These are phyloP conservation scores for Zygosaccharomyces sapae DNA, from an alignment of 1,139 yeast species.

Conservation along the genomic window DNA sequence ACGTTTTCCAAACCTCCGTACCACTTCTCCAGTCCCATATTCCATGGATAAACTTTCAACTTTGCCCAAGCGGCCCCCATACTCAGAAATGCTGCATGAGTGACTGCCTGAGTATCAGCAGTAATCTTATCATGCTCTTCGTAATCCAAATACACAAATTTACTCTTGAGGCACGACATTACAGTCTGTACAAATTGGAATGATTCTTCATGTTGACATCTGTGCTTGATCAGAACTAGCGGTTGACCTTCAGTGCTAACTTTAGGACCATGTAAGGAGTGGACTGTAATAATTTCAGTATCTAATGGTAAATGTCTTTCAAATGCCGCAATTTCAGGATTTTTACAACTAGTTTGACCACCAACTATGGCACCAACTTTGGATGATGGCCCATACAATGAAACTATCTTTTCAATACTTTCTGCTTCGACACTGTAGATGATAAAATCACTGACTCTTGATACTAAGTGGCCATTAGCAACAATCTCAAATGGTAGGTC, in stretches of 20 bases:
- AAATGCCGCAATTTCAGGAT: constrained; percentile 83
- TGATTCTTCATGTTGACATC: constrained; percentile 51
- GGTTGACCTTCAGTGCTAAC: constrained; percentile 92
- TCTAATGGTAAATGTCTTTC: constrained; percentile 71
- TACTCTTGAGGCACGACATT: constrained; percentile 70
- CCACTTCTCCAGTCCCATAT: constrained; percentile 50
- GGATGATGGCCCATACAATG: constrained; percentile 77
- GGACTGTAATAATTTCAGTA: constrained; percentile 77
- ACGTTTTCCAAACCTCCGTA: constrained; percentile 94
- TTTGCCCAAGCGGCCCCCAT: constrained; percentile 98
- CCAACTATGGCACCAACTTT: constrained; percentile 89
- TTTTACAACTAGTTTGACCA: constrained; percentile 94
- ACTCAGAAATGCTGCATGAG: constrained; percentile 93
- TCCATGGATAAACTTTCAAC: constrained; percentile 84
- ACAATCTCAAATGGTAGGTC: constrained; percentile 52
- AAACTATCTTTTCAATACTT: constrained; percentile 65
- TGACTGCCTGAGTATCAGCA: constrained; percentile 98
- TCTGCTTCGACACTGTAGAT: constrained; percentile 92
- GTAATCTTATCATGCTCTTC: constrained; percentile 89
- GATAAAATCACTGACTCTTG: constrained; percentile 73
- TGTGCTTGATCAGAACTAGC: constrained; percentile 74
- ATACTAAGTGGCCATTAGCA: constrained; percentile 75
- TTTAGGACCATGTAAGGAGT: constrained; percentile 91
- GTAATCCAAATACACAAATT: constrained; percentile 73
- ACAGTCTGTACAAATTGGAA: constrained; percentile 58